These are phyloP conservation scores for Amaranthus tricolor DNA, from an alignment of 179 eudicot species.

Conservation along the genomic window DNA sequence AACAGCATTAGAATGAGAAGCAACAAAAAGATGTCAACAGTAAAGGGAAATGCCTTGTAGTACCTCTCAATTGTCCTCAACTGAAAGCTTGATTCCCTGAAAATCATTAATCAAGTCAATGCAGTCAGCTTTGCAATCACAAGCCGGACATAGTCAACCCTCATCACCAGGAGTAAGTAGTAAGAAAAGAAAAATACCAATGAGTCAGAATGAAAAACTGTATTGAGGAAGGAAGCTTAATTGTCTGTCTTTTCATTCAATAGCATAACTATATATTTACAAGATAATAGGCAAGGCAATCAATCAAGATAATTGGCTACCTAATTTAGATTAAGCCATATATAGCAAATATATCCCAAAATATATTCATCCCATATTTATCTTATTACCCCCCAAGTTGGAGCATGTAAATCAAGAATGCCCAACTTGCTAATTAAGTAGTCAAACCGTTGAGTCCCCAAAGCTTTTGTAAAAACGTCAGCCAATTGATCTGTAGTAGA, in stretches of 20 bases:
- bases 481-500: not conserved
- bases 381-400: not conserved
- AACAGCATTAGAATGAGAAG: conserved; percentile 13
- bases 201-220: too few species aligned
- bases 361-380: too few species aligned
- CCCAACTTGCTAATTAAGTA: not conserved
- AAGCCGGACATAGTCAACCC: conserved; percentile 98
- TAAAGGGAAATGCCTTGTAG: conserved; percentile 4
- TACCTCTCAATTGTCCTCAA: conserved; percentile 89
- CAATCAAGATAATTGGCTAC: too few species aligned
- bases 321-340: too few species aligned
- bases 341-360: too few species aligned
- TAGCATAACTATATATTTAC: too few species aligned
- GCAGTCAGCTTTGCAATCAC: conserved; percentile 96
- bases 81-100: conserved; percentile 59
- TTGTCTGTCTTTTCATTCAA: too few species aligned
- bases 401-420: not conserved
- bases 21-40: conserved; percentile 1
- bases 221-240: too few species aligned
- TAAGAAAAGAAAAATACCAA: too few species aligned
- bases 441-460: not conserved
- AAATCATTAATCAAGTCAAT: conserved; percentile 71
- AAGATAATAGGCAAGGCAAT: too few species aligned
- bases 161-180: conserved; percentile 91
- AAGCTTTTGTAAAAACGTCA: not conserved